A percentile compares a stretch with the other conserved stretches of the same genome.
These are phyloP conservation scores for Narthecium ossifragum DNA, from an alignment of 106 monocot genomes.

Conservation along the genomic window DNA sequence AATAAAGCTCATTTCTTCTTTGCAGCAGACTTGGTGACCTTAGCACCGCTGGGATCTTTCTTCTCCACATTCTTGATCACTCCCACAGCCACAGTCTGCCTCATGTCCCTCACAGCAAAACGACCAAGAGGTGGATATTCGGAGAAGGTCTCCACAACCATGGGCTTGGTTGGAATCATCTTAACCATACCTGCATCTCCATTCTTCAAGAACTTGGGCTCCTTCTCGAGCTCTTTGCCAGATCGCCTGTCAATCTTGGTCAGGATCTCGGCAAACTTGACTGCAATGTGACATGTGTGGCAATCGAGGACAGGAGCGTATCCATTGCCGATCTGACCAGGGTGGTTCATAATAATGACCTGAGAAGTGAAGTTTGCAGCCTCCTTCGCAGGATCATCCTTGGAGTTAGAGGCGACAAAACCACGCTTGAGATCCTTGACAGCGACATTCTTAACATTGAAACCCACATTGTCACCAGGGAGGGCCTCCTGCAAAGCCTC, in stretches of 20 bases:
- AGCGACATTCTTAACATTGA: slow-evolving; percentile 16
- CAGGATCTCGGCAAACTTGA: slow-evolving; percentile 16
- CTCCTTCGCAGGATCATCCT: slow-evolving; percentile 17
- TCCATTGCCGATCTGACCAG: slow-evolving; percentile 17
- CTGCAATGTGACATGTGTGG: slow-evolving; percentile 15
- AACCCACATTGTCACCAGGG: slow-evolving; percentile 13
- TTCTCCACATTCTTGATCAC: slow-evolving; percentile 20
- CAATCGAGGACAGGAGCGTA: slow-evolving; percentile 18
- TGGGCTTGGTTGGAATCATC: slow-evolving; percentile 18
- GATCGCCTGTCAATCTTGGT: slow-evolving; percentile 20
- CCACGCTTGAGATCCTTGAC: slow-evolving; percentile 19
- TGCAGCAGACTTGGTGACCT: slow-evolving; percentile 20
- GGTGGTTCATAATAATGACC: slow-evolving; percentile 22
- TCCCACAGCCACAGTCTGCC: slow-evolving; percentile 19
- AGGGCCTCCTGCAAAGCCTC: slow-evolving; percentile 11
- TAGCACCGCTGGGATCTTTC: slow-evolving; percentile 16
- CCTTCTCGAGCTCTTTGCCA: slow-evolving; percentile 18
- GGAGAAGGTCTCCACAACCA: slow-evolving; percentile 17
- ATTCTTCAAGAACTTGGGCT: slow-evolving; percentile 20
- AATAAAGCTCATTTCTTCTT: slow-evolving; percentile 8
- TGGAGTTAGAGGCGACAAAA: slow-evolving; percentile 14
- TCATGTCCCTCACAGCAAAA: slow-evolving; percentile 15
- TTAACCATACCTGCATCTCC: slow-evolving; percentile 13
- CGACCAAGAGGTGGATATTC: slow-evolving; percentile 13
- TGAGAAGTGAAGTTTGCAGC: slow-evolving; percentile 20